These are phyloP conservation scores for Nothopassalora personata DNA, from an alignment of 2,329 filamentous ascomycete genomes.

Conservation along the genomic window DNA sequence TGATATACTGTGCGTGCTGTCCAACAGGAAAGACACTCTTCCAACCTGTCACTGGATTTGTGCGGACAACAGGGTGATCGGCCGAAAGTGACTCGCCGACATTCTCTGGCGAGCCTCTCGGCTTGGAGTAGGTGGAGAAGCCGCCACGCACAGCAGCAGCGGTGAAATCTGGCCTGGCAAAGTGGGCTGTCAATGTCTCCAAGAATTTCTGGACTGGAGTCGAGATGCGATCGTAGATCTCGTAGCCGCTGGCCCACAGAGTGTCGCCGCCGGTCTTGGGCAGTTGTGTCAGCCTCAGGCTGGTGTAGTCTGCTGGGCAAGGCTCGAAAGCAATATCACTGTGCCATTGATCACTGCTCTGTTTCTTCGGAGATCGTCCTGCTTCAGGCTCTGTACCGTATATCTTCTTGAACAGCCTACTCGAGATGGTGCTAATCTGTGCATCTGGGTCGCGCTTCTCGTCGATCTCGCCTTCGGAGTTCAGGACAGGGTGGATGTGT, in stretches of 20 bases:
- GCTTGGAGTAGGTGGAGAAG: constrained; percentile 17
- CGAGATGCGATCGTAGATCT: constrained; percentile 60
- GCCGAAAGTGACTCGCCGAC: constrained; percentile 15
- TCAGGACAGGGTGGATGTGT: constrained; percentile 57
- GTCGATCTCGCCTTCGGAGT: constrained; percentile 42
- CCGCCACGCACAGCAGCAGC: constrained; percentile 18
- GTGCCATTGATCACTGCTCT: constrained; percentile 45
- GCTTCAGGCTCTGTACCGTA: constrained; percentile 38
- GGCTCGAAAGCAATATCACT: constrained; percentile 63
- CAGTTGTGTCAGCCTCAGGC: constrained; percentile 52
- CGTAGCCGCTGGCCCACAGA: constrained; percentile 63
- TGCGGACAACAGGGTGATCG: constrained; percentile 50
- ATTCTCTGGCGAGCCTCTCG: constrained; percentile 24
- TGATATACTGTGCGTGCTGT: constrained; percentile 52
- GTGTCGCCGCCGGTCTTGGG: constrained; percentile 54
- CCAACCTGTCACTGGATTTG: constrained; percentile 58
- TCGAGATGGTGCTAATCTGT: constrained; percentile 38
- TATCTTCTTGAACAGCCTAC: constrained; percentile 33
- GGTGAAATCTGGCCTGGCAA: constrained; percentile 29
- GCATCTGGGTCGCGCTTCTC: constrained; percentile 28
- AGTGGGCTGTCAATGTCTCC: constrained; percentile 54
- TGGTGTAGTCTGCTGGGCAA: constrained; percentile 58
- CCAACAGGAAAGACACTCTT: constrained; percentile 58
- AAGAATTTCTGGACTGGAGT: constrained; percentile 53
- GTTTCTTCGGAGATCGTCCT: constrained; percentile 42